Percentiles rank a stretch among this genome's conserved stretches.
phyloP scores from a whole-genome alignment of 2,329 filamentous ascomycete genomes.

The Fonsecaea pedrosoi region DNA sequence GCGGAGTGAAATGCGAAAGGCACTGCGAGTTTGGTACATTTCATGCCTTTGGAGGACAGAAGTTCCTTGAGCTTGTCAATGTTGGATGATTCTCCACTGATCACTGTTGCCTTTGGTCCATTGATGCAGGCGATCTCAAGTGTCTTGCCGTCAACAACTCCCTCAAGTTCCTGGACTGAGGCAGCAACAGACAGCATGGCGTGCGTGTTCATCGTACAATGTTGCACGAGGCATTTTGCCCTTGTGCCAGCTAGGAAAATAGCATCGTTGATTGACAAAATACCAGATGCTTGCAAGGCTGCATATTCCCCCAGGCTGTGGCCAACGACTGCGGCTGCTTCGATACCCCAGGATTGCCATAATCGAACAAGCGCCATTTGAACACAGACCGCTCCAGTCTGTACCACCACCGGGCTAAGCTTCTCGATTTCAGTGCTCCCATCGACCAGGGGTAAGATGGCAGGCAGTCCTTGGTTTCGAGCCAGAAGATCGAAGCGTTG shows the following conservation, averaged over 20 bases:
- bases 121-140: conserved; percentile 75
- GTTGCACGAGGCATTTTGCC: conserved; percentile 68
- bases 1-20: conserved; percentile 72
- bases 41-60: conserved; percentile 62
- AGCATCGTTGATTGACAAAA: conserved; percentile 39
- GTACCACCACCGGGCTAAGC: conserved; percentile 43
- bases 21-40: conserved; percentile 68
- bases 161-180: conserved; percentile 25
- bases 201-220: conserved; percentile 71
- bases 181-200: conserved; percentile 66
- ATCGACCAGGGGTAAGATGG: conserved; percentile 42
- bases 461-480: conserved; percentile 43
- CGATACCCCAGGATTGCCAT: conserved; percentile 43
- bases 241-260: conserved; percentile 53
- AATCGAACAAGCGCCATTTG: conserved; percentile 52
- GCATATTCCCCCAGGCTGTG: conserved; percentile 47
- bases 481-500: conserved; percentile 45
- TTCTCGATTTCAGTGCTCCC: conserved; percentile 38
- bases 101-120: conserved; percentile 74
- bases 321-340: conserved; percentile 41
- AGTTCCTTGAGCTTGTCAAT: conserved; percentile 61
- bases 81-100: conserved; percentile 67
- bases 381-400: conserved; percentile 50
- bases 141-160: background rate
- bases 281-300: conserved; percentile 41